Evolutionary conservation across 371 early-diverging fungal species (phyloP).

Genomic region (Fennellomyces sp.): DNA sequence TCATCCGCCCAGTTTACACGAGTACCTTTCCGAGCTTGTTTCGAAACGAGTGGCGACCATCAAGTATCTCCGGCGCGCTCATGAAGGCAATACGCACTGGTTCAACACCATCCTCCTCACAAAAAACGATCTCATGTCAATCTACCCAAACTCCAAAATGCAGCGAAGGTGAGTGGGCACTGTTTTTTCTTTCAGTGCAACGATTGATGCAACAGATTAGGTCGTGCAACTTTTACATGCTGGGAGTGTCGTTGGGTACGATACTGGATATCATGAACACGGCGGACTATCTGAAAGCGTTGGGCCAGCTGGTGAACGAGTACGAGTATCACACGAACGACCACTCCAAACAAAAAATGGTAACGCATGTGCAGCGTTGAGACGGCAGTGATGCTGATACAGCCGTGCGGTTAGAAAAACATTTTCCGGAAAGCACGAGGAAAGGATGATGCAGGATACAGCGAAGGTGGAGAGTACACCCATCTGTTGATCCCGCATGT

Average conservation of each 20-base stretch:
- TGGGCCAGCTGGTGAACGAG: conserved; percentile 60
- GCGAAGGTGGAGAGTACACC: conserved; percentile 46
- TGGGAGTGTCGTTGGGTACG: conserved; percentile 65
- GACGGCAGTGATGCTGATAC: background rate
- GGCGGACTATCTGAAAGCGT: conserved; percentile 64
- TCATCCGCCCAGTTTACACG: conserved; percentile 41
- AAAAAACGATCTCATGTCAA: conserved; percentile 43
- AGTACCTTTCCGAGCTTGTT: conserved; percentile 60
- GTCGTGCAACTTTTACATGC: conserved; percentile 60
- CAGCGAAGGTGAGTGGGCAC: conserved; percentile 26
- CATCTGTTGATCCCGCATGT: conserved; percentile 52
- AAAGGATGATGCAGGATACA: conserved; percentile 39
- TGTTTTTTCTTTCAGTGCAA: background rate
- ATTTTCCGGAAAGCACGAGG: conserved; percentile 55
- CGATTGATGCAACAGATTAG: conserved; percentile 23
- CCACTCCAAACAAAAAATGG: conserved; percentile 57
- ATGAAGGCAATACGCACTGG: conserved; percentile 61
- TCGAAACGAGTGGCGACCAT: conserved; percentile 71
- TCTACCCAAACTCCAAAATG: conserved; percentile 48
- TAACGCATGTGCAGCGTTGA: conserved; percentile 10
- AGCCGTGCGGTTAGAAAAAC: conserved; percentile 46
- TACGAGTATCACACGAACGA: conserved; percentile 59
- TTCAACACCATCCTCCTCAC: conserved; percentile 64
- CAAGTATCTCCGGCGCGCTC: conserved; percentile 59
- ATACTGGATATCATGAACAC: conserved; percentile 67